These are phyloP conservation scores for Turritis glabra DNA, from an alignment of 345 rosid species.

Conservation along the genomic window DNA sequence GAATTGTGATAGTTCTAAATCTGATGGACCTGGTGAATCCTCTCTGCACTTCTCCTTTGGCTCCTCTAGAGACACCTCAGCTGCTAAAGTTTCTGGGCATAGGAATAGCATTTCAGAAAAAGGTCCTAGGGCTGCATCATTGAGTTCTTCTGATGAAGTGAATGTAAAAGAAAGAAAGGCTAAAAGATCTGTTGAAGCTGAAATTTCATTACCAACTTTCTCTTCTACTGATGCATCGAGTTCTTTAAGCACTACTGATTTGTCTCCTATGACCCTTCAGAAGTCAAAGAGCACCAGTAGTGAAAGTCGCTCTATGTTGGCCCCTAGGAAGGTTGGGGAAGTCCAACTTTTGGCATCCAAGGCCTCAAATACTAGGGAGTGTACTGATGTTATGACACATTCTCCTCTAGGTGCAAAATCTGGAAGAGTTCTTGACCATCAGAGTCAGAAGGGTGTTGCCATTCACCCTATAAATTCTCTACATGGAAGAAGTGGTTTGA, in stretches of 20 bases:
- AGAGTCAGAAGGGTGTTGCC: conserved; percentile 38
- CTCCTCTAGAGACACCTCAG: conserved; percentile 33
- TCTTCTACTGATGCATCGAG: conserved; percentile 21
- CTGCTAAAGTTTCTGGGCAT: conserved; percentile 31
- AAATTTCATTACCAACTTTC: conserved; percentile 33
- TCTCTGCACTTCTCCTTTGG: conserved; percentile 49
- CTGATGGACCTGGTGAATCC: conserved; percentile 38
- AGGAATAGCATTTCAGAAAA: conserved; percentile 36
- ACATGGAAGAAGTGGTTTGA: conserved; percentile 49
- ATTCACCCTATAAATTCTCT: conserved; percentile 39
- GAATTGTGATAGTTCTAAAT: conserved; percentile 33
- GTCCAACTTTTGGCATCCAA: conserved; percentile 32
- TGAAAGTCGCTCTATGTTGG: conserved; percentile 33
- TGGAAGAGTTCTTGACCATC: conserved; percentile 41
- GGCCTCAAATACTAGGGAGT: conserved; percentile 37
- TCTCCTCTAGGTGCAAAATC: conserved; percentile 41
- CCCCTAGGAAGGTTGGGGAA: conserved; percentile 42
- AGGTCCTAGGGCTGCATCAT: conserved; percentile 32
- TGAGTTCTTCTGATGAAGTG: conserved; percentile 31
- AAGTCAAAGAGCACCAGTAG: conserved; percentile 40
- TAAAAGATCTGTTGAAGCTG: conserved; percentile 34
- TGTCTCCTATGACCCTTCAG: conserved; percentile 30
- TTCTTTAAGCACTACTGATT: conserved; percentile 23
- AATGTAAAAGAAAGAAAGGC: conserved; percentile 32
- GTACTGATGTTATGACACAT: conserved; percentile 36